phyloP scores from a whole-genome alignment of 176 grass and related monocot genomes.

The Aegilops umbellulata region DNA sequence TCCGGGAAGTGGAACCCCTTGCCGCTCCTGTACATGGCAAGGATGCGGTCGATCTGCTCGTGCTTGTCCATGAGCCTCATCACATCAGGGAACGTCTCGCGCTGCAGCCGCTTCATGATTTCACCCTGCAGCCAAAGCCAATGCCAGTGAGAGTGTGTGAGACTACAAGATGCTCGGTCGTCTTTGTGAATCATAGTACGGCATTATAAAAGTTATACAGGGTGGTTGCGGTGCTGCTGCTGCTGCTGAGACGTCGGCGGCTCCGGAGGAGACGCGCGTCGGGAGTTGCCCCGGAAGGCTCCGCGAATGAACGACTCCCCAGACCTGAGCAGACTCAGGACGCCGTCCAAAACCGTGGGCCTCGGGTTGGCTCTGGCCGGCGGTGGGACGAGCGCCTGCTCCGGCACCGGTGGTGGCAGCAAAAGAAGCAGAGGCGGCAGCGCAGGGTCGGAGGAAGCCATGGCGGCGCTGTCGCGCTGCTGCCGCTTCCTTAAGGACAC shows the following conservation, averaged over 20 bases:
- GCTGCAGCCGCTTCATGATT: constrained; percentile 72
- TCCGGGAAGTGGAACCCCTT: constrained; percentile 36
- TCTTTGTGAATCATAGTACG: neutral
- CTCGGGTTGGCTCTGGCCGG: neutral
- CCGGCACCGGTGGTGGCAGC: neutral
- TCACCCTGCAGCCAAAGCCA: constrained; percentile 36
- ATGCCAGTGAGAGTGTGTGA: neutral
- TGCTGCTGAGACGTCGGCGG: neutral
- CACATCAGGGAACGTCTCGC: constrained; percentile 58
- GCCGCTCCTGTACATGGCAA: constrained; percentile 40
- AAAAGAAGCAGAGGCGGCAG: neutral
- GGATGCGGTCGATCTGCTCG: constrained; percentile 58
- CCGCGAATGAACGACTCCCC: constrained; percentile 33
- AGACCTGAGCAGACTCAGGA: constrained; percentile 38
- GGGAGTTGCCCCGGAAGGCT: constrained; percentile 27
- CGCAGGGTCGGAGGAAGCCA: constrained; percentile 37
- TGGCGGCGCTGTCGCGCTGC: neutral
- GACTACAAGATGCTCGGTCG: neutral
- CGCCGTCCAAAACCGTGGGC: constrained; percentile 11
- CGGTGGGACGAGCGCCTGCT: neutral
- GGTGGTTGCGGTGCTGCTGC: neutral
- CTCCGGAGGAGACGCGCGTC: neutral
- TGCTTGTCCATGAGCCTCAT: constrained; percentile 59
- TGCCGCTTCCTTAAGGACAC: neutral
- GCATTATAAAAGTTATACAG: constrained; percentile 16